Base-by-base conservation (phyloP, 768 basidiomycete genomes). In the Russula olivacea region DNA sequence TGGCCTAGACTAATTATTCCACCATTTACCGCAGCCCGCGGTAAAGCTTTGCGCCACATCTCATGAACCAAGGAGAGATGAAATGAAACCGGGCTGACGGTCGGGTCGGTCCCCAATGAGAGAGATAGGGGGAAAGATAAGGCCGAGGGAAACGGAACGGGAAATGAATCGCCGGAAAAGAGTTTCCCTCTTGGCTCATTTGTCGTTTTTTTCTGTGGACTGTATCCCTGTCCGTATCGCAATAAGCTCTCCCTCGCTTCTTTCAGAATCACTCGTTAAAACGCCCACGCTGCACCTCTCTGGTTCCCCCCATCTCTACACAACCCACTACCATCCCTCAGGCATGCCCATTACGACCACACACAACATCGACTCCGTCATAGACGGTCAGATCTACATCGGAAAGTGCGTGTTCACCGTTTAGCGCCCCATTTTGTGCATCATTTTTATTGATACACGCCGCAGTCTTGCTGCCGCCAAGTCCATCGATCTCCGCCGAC, bases 401-500 rank as follows among this genome's bases (percentile, higher is more conserved):
- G 67, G 65, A 58, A 68, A 66, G 67, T 68, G 23, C 41, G 67
- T 59, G 8, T 55, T 32, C 48, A 12, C 32, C 23, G 2, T 23
- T 36, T 21, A 19, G 21, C 25, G 41, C 28, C 15, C 2, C 7
- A 32, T 28, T 19, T 25, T 55, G 4, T 61, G 1, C 41, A 3
- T 25, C 32, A n/a, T 52, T 15, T 34, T 54, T 7, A 54, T 30
- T 15, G 3, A 7, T 8, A 45, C 15, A 25, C 23, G 5, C 14
- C 12, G 10, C 59, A 68, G 67, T 57, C 55, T 68, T 21, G 32
- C 65, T 17, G 61, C 61, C 10, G 67, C 65, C 36, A 66, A 56
- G 30, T 63, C 55, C n/a, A 23, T 64, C 25, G 59, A 63, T 14
- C 49, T 58, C 21, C 67, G 61, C 36, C 65, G 83, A 55, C 88